phyloP scores from a whole-genome alignment of 2,329 filamentous ascomycete species.

The Beauveria caledonica region DNA sequence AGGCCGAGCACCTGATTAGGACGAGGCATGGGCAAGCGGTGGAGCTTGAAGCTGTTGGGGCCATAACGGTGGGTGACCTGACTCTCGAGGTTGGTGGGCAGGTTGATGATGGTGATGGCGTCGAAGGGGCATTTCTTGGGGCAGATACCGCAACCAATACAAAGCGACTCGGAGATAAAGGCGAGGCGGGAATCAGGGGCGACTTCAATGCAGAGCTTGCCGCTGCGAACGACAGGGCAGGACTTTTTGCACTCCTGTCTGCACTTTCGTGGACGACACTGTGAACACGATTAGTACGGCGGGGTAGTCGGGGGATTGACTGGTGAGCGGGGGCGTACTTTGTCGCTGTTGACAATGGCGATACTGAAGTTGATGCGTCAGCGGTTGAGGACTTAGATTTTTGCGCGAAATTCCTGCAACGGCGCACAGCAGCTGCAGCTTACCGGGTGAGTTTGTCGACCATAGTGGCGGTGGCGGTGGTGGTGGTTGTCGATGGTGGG shows the following conservation, averaged over 20 bases:
- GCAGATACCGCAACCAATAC: slow-evolving; percentile 98
- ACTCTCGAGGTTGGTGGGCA: slow-evolving; percentile 97
- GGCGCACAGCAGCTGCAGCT: slow-evolving; percentile 22
- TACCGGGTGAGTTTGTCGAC: slow-evolving; percentile 93
- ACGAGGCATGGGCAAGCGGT: slow-evolving; percentile 89
- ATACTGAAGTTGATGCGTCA: slow-evolving; percentile 52
- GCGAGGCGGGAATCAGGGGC: slow-evolving; percentile 81
- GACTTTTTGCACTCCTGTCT: slow-evolving; percentile 99
- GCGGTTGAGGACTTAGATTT: neutral
- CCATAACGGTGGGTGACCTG: slow-evolving; percentile 98
- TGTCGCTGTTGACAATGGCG: slow-evolving; percentile 97
- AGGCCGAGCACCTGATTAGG: slow-evolving; percentile 93
- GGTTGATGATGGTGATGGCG: slow-evolving; percentile 99
- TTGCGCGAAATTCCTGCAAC: neutral
- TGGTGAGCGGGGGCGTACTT: slow-evolving; percentile 49
- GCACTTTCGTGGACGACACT: slow-evolving; percentile 60
- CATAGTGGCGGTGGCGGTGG: slow-evolving; percentile 43
- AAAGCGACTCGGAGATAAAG: slow-evolving; percentile 93
- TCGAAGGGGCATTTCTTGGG: slow-evolving; percentile 98
- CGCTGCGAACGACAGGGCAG: slow-evolving; percentile 92
- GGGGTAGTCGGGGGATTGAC: slow-evolving; percentile 16
- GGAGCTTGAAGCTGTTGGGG: slow-evolving; percentile 99
- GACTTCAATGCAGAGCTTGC: slow-evolving; percentile 97
- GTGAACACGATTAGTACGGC: slow-evolving; percentile 14
- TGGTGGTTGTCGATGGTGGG: slow-evolving; percentile 13